These are phyloP conservation scores for Spinellus fusiger DNA, from an alignment of 192 early-diverging fungal species.

Conservation along the genomic window DNA sequence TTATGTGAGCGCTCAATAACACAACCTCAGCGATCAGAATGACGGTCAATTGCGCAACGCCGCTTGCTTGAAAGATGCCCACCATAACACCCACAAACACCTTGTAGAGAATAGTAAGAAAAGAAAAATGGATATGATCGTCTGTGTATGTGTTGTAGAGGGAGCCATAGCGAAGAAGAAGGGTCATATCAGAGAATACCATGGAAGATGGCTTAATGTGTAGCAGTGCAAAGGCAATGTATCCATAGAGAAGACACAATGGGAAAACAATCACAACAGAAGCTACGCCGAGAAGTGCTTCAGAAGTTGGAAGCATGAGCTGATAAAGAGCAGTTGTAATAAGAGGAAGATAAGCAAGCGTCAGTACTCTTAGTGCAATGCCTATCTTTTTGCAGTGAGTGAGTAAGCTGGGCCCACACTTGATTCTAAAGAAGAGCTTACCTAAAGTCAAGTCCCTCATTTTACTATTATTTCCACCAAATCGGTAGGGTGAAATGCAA, in stretches of 20 bases:
- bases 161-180: constrained; percentile 37
- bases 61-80: constrained; percentile 36
- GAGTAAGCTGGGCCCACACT: not conserved
- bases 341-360: constrained; percentile 36
- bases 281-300: constrained; percentile 23
- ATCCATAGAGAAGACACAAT: constrained; percentile 19
- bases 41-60: constrained; percentile 38
- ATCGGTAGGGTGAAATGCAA: not conserved
- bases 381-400: constrained; percentile 15
- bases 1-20: constrained; percentile 31
- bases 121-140: constrained; percentile 17
- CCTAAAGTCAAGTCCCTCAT: constrained; percentile 12
- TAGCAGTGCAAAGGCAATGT: constrained; percentile 34
- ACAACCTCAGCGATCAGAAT: constrained; percentile 31
- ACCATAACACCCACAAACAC: constrained; percentile 32
- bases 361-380: constrained; percentile 31
- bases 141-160: constrained; percentile 42
- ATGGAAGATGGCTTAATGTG: constrained; percentile 24
- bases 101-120: constrained; percentile 14
- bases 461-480: not conserved
- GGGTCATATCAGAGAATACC: constrained; percentile 32
- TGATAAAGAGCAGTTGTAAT: constrained; percentile 41
- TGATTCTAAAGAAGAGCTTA: not conserved
- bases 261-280: constrained; percentile 32
- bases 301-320: constrained; percentile 33